phyloP scores from a whole-genome alignment of 2,329 filamentous ascomycete genomes.

The Amylocarpus encephaloides region DNA sequence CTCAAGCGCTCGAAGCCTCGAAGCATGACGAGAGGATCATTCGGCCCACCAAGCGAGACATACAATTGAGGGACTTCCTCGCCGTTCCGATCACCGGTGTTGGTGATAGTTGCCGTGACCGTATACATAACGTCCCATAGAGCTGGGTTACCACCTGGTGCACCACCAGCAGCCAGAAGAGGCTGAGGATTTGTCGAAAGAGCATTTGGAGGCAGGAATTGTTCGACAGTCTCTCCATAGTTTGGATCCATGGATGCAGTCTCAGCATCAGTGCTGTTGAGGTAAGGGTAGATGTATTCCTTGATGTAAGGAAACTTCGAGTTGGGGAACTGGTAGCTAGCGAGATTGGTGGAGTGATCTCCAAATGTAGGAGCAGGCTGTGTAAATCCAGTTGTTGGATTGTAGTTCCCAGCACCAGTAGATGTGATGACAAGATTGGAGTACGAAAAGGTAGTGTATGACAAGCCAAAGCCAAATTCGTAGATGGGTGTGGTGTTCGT shows the following conservation, averaged over 20 bases:
- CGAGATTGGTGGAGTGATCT: constrained; percentile 53
- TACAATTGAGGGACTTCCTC: constrained; percentile 61
- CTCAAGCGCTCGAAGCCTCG: constrained; percentile 75
- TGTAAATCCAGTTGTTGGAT: constrained; percentile 55
- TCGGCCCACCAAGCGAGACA: constrained; percentile 69
- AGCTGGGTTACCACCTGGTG: constrained; percentile 47
- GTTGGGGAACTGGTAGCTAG: constrained; percentile 65
- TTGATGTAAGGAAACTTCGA: constrained; percentile 39
- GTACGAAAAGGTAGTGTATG: constrained; percentile 74
- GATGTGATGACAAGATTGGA: constrained; percentile 50
- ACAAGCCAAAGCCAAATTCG: constrained; percentile 76
- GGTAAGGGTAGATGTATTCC: constrained; percentile 50
- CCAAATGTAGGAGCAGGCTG: constrained; percentile 56
- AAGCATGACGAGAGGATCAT: constrained; percentile 61
- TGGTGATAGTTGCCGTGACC: constrained; percentile 47
- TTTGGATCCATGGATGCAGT: constrained; percentile 44
- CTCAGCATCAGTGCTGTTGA: constrained; percentile 40
- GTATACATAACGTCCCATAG: constrained; percentile 51
- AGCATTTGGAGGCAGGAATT: constrained; percentile 38
- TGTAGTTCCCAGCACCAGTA: constrained; percentile 22
- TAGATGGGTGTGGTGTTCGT: constrained; percentile 60
- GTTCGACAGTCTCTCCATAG: constrained; percentile 24
- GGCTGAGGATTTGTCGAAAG: constrained; percentile 42
- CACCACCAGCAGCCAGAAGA: constrained; percentile 41
- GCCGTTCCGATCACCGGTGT: constrained; percentile 46